Base-by-base conservation (phyloP, 768 basidiomycete species). In the Chiua virens region DNA sequence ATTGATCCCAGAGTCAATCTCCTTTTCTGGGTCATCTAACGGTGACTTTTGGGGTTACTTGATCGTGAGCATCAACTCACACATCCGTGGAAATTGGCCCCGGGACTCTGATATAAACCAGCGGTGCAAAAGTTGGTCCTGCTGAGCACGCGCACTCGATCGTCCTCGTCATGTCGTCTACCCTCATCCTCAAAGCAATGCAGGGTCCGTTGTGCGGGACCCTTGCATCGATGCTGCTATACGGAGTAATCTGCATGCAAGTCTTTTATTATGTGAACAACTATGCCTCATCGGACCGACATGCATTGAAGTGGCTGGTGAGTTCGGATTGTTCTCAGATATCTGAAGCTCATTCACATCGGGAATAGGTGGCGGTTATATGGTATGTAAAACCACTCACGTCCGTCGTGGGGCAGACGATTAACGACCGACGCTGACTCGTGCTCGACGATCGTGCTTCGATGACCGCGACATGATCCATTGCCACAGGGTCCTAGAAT, bases 181-280 rank as follows among this genome's bases (percentile, higher is more conserved):
- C 20, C 22, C 18, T 55, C 17, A 21, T 47, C 30, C 17, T 32
- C n/a, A 30, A 9, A 30, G 35, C 49, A 13, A 59, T 55, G 50
- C 58, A 56, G 38, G 47, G 58, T 4, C 55, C 54, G 15, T 30
- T 60, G 4, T 45, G 44, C 15, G 59, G 59, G 25, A 49, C 54
- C 2, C 48, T 60, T 1, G 42, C 45, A 4, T 53, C 51, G 3
- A 45, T 53, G 45, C 9, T 48, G 14, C 44, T 58, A 7, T 58
- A 58, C 8, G 50, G 59, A 6, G 45, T 59, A 14, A 44, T 60
- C 28, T 60, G 59, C 47, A 42, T 57, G 50, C 59, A 60, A 30
- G 51, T 46, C 4, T 60, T 60, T 35, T 43, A 37, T 30, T 60
- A 60, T 32, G 45, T 42, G 21, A 38, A 13, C 3, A 45, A 49